Conservation (phyloP, 2,329 filamentous ascomycete genomes). For the Beauveria rudraprayagi region DNA sequence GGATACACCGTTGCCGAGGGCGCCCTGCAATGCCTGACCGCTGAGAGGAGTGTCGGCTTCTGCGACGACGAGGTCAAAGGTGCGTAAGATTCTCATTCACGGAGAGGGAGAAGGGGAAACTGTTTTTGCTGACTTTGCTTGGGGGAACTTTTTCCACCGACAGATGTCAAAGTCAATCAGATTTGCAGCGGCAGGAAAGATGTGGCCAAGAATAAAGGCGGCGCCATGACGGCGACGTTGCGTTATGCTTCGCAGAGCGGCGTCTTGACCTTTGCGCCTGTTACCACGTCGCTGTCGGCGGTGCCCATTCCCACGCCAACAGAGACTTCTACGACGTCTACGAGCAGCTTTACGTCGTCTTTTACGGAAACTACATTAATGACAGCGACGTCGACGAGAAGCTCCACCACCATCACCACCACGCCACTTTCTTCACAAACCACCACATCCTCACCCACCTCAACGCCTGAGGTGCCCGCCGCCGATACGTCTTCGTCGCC, state of each 20-base stretch:
- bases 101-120: too few species aligned
- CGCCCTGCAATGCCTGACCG: conserved; percentile 57
- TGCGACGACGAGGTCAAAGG: conserved; percentile 41
- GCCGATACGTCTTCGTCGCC: conserved; percentile 2
- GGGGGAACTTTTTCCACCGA: not conserved
- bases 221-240: conserved; percentile 50
- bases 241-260: conserved; percentile 25
- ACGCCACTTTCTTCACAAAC: conserved; percentile 5
- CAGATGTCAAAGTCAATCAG: conserved; percentile 39
- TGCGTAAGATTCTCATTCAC: conserved; percentile 12
- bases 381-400: not conserved
- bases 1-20: conserved; percentile 67
- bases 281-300: not conserved
- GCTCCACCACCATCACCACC: not conserved
- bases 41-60: conserved; percentile 38
- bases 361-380: not conserved
- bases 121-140: too few species aligned
- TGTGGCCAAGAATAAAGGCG: conserved; percentile 50
- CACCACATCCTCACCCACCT: conserved; percentile 12
- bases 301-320: not conserved
- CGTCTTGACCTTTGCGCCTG: conserved; percentile 22
- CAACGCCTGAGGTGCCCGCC: conserved; percentile 9
- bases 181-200: conserved; percentile 48
- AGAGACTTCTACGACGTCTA: conserved; percentile 2
- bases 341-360: conserved; percentile 1